A percentile compares a stretch with the other conserved stretches of the same genome.
phyloP scores from a whole-genome alignment of 1,284 basidiomycete species.

The Boletus mariae region DNA sequence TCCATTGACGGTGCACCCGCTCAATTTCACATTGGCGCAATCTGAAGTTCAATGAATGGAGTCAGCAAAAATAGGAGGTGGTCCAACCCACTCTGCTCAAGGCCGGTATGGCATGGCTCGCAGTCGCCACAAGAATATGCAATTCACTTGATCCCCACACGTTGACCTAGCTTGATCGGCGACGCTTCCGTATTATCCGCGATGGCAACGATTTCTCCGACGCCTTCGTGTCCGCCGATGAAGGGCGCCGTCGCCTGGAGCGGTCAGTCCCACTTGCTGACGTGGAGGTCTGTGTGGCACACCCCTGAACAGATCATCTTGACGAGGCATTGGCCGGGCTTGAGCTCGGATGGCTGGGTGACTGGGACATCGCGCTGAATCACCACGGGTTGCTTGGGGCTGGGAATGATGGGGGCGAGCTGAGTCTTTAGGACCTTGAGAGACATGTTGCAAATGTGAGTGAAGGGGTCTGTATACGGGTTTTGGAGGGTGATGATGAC shows the following conservation, averaged over 20 bases:
- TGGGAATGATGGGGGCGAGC: slow-evolving; percentile 57
- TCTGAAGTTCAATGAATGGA: slow-evolving; percentile 26
- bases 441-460: too few relatives aligned
- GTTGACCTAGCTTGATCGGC: slow-evolving; percentile 69
- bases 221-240: slow-evolving; percentile 85
- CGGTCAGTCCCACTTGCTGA: slow-evolving; percentile 72
- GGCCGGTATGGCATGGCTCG: slow-evolving; percentile 69
- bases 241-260: slow-evolving; percentile 64
- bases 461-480: too few relatives aligned
- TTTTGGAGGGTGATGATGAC: too few relatives aligned
- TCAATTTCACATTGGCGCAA: slow-evolving; percentile 59
- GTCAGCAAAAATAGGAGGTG: neutral
- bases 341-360: slow-evolving; percentile 60
- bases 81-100: slow-evolving; percentile 59
- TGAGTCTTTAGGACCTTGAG: slow-evolving; percentile 48
- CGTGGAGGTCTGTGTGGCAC: slow-evolving; percentile 81
- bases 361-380: slow-evolving; percentile 56
- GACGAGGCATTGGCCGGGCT: slow-evolving; percentile 79
- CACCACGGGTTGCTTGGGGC: slow-evolving; percentile 41
- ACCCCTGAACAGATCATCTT: slow-evolving; percentile 72
- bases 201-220: slow-evolving; percentile 76
- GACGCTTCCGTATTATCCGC: slow-evolving; percentile 60
- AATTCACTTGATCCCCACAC: slow-evolving; percentile 88
- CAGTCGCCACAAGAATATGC: slow-evolving; percentile 70
- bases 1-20: slow-evolving; percentile 77